Conservation (phyloP, 1,139 yeast genomes). For the Hansenula anomala region DNA sequence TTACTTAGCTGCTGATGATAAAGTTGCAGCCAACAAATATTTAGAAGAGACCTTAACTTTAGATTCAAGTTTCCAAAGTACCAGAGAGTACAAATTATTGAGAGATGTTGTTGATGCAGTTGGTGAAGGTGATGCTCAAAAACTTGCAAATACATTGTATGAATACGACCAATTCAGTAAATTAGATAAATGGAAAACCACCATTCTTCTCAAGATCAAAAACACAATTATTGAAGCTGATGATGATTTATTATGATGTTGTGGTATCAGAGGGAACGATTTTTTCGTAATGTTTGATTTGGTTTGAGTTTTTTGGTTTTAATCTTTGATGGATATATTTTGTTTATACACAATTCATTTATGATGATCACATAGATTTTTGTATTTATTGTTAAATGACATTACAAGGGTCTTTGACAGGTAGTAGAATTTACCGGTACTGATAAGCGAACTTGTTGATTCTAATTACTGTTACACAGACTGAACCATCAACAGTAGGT, state of each 20-base stretch:
- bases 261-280: no score
- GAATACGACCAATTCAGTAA: slow-evolving; percentile 87
- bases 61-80: slow-evolving; percentile 73
- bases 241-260: slow-evolving; percentile 41
- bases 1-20: slow-evolving; percentile 76
- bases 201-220: slow-evolving; percentile 77
- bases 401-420: no score
- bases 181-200: slow-evolving; percentile 91
- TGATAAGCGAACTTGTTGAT: not conserved
- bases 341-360: no score
- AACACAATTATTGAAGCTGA: slow-evolving; percentile 68
- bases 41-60: slow-evolving; percentile 58
- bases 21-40: slow-evolving; percentile 79
- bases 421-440: not conserved
- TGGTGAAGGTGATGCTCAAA: slow-evolving; percentile 75
- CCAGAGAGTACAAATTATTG: slow-evolving; percentile 72
- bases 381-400: no score
- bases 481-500: no score
- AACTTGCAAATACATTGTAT: slow-evolving; percentile 67
- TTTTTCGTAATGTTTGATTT: no score
- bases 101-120: slow-evolving; percentile 67
- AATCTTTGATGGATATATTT: not conserved
- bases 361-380: no score
- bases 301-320: not conserved
- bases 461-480: no score